Evolutionary conservation across 2,329 filamentous ascomycete genomes (phyloP), one percentile per base, ranked within the genome.

Genomic region (Teratosphaeria epicoccoides): DNA sequence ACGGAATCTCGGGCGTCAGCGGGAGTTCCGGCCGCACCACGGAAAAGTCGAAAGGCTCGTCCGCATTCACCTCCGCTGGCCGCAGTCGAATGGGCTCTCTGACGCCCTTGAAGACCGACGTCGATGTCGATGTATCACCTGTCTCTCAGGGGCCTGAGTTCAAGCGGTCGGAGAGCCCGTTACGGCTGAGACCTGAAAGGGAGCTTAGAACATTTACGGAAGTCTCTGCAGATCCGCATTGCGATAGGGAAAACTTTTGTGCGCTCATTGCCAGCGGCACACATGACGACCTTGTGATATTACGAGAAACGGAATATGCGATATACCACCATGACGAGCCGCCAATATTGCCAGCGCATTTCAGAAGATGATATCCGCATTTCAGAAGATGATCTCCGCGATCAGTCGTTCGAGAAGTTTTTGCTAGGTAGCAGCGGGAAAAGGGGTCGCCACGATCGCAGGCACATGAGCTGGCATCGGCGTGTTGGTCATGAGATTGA

Each of bases 1-100:
- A 66, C 37, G 61, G 58, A 6, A 40, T 65, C 28, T 62, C 62
- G 3, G 49, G 59, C 46, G 56, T 57, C 20, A 59, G 57, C n/a
- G 53, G 52, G 11, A 59, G 55, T 20, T 54, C 54, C 22, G 56
- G 49, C 28, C 50, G 49, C 7, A 40, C 33, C 33, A 9, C 51
- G 55, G 50, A 50, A 55, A 37, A 58, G 53, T 46, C 54, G 40
- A 23, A 51, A 48, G 28, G 20, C 29, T 45, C 24, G 17, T 17
- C 24, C 25, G 6, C 17, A 23, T n/a, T 25, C 14, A 44, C 25
- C 43, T 26, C 24, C 6, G 28, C 37, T 7, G 44, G 43, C 14
- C 43, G 37, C n/a, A 54, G 44, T 20, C 52, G 51, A 22, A 54
- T 43, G 24, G 52, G 20, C 24, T 54, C 52, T 23, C 22, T 54